A percentile compares a stretch with the other conserved stretches of the same genome.
phyloP scores from a whole-genome alignment of 441 rosid genomes.

The Euphorbia schlechtendalii region DNA sequence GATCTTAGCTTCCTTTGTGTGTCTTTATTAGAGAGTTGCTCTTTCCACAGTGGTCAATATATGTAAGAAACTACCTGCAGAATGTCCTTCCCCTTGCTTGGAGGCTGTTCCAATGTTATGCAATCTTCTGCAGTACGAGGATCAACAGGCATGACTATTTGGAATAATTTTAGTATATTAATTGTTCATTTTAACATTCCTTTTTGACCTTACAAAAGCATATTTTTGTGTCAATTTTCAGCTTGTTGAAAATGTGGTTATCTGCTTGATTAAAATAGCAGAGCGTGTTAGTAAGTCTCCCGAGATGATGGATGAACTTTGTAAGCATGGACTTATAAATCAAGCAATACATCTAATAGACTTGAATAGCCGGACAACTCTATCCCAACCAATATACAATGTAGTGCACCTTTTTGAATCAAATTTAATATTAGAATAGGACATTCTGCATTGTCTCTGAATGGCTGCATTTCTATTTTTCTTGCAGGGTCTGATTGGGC shows the following conservation, averaged over 20 bases:
- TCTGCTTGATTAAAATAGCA: constrained; percentile 76
- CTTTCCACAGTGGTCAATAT: constrained; percentile 88
- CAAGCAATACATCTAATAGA: constrained; percentile 62
- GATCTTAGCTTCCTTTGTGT: constrained; percentile 13
- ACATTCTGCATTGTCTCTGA: not conserved
- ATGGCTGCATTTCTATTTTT: constrained; percentile 22
- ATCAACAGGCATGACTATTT: constrained; percentile 57
- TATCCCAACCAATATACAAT: constrained; percentile 72
- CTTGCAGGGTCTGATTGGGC: constrained; percentile 80
- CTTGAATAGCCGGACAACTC: constrained; percentile 65
- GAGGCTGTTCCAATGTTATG: constrained; percentile 90
- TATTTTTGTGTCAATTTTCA: constrained; percentile 30
- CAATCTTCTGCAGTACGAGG: constrained; percentile 88
- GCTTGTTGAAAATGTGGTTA: constrained; percentile 89
- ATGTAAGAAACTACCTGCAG: constrained; percentile 81
- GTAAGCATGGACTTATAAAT: constrained; percentile 67
- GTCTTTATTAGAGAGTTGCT: constrained; percentile 69
- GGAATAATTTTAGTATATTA: not conserved
- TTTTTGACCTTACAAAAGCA: constrained; percentile 11
- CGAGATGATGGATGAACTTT: constrained; percentile 74
- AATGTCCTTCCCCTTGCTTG: constrained; percentile 47
- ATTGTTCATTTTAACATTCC: not conserved
- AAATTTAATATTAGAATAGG: constrained; percentile 1
- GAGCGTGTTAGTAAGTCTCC: constrained; percentile 66
- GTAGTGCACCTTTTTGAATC: constrained; percentile 38